Percentiles rank a stretch among this genome's conserved stretches.
Conservation (phyloP, 2,329 filamentous ascomycete species). For the Diaporthe australafricana region DNA sequence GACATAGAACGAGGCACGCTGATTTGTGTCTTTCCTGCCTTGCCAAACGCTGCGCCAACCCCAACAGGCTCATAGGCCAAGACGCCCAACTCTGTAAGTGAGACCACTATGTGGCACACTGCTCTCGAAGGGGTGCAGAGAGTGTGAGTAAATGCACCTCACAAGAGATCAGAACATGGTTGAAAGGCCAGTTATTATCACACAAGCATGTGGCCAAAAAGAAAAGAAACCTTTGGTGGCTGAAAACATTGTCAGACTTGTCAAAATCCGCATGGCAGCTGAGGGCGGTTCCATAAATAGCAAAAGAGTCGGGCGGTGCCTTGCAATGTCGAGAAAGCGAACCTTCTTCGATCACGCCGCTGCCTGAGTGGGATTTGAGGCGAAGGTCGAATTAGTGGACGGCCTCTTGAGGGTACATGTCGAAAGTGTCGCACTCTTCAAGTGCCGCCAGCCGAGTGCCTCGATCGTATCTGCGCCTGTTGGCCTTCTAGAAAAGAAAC, state of each 20-base stretch:
- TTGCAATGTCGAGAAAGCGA: neutral
- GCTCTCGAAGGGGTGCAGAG: neutral
- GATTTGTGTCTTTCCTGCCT: constrained; percentile 18
- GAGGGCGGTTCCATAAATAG: constrained; percentile 33
- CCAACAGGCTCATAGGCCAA: constrained; percentile 34
- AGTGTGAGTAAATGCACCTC: constrained; percentile 7
- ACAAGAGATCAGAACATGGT: constrained; percentile 8
- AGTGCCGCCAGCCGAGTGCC: constrained; percentile 79
- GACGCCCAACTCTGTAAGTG: neutral
- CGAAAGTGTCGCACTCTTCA: constrained; percentile 70
- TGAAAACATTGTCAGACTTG: constrained; percentile 21
- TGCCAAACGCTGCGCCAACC: constrained; percentile 29
- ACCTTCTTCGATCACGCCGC: neutral
- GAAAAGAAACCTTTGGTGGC: constrained; percentile 20
- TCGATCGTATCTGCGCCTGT: constrained; percentile 65
- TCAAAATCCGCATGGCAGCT: constrained; percentile 28
- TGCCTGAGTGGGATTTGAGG: neutral
- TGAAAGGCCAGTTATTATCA: neutral
- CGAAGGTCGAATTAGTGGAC: constrained; percentile 39
- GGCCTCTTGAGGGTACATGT: constrained; percentile 51
- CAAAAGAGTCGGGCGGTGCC: constrained; percentile 31
- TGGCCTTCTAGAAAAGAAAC: neutral
- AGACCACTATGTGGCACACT: neutral
- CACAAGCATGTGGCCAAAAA: constrained; percentile 16
- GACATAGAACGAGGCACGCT: constrained; percentile 15